These are phyloP conservation scores for Hirschioporus abietinus DNA, from an alignment of 768 basidiomycete species.

Conservation along the genomic window DNA sequence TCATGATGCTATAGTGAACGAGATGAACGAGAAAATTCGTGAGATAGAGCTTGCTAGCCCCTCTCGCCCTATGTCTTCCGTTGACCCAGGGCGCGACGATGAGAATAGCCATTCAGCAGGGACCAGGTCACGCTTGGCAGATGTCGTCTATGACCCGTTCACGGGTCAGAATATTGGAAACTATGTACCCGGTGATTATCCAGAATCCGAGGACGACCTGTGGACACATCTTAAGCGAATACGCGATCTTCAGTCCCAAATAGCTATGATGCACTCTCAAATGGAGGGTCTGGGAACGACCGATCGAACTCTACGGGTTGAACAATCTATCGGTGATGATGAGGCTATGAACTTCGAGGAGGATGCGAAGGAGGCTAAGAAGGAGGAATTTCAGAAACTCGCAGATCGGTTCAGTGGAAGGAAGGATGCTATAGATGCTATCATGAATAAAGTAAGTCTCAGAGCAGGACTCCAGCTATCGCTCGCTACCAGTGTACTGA, in stretches of 20 bases:
- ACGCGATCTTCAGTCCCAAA: conserved; percentile 66
- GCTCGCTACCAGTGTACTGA: neutral
- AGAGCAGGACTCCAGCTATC: neutral
- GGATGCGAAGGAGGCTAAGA: conserved; percentile 45
- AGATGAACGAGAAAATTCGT: conserved; percentile 33
- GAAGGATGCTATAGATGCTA: conserved; percentile 60
- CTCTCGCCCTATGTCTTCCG: neutral
- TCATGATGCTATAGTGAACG: conserved; percentile 59
- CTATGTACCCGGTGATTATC: conserved; percentile 14
- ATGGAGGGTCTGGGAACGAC: conserved; percentile 63
- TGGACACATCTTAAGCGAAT: conserved; percentile 68
- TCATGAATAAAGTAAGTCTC: conserved; percentile 63
- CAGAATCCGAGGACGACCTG: conserved; percentile 40
- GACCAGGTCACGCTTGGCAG: conserved; percentile 2
- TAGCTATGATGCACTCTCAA: conserved; percentile 65
- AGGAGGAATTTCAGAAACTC: conserved; percentile 63
- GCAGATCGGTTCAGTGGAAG: conserved; percentile 65
- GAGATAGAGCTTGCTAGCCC: conserved; percentile 9
- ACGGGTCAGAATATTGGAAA: conserved; percentile 25
- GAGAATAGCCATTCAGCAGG: neutral
- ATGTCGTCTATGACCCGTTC: conserved; percentile 28
- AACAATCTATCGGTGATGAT: conserved; percentile 32
- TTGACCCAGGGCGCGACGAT: neutral
- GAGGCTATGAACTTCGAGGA: conserved; percentile 45
- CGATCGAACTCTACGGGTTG: conserved; percentile 19